phyloP scores from a whole-genome alignment of 352 stramenopile species.

The Phytophthora citrophthora region DNA sequence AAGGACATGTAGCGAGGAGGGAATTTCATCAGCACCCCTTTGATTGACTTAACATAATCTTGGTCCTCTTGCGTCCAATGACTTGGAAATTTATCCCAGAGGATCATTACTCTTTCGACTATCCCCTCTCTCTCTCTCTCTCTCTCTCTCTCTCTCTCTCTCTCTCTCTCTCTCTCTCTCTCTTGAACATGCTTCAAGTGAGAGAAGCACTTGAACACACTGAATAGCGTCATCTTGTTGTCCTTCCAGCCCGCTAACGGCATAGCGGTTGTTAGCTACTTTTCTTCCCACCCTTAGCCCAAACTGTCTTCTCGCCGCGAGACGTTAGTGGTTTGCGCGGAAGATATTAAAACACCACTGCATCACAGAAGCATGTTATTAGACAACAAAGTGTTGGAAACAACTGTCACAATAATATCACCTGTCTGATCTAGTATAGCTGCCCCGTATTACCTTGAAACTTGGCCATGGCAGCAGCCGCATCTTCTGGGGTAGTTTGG shows the following conservation, averaged over 20 bases:
- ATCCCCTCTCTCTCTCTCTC: background rate
- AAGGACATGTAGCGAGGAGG: background rate
- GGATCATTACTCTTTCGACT: background rate
- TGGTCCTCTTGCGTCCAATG: background rate
- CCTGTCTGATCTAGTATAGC: slow-evolving; percentile 1
- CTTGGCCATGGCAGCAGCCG: background rate
- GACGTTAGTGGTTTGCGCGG: slow-evolving; percentile 7
- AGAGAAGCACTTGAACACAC: slow-evolving; percentile 2
- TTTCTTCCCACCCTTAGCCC: slow-evolving; percentile 16
- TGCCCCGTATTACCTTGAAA: background rate
- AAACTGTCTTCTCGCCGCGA: slow-evolving; percentile 18
- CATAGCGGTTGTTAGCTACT: slow-evolving; percentile 10
- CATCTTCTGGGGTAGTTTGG: slow-evolving; percentile 6
- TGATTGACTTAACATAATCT: background rate
- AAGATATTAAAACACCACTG: slow-evolving; percentile 23
- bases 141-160: no score
- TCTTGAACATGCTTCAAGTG: background rate
- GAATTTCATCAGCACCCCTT: slow-evolving; percentile 1
- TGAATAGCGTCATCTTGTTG: slow-evolving; percentile 1
- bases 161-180: no score
- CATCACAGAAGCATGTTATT: no score
- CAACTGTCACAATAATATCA: no score
- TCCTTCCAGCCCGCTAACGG: background rate
- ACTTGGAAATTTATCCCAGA: slow-evolving; percentile 2
- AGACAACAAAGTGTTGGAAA: background rate